phyloP scores from a whole-genome alignment of 2,329 filamentous ascomycete species.

The Pseudophaeomoniella oleicola region DNA sequence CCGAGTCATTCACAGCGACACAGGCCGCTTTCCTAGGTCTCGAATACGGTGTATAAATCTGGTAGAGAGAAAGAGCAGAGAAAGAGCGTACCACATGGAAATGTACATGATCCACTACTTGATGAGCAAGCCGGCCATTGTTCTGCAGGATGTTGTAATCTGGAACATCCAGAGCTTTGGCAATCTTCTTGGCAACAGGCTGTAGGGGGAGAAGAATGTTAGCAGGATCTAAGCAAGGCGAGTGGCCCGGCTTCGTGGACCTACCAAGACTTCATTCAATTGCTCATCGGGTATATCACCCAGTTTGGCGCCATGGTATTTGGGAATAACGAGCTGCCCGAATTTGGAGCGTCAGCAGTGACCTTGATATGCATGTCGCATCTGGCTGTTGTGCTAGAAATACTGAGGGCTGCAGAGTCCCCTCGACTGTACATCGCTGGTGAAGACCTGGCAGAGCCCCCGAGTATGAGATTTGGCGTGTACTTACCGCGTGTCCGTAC shows the following conservation, averaged over 20 bases:
- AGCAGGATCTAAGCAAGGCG: too few relatives aligned
- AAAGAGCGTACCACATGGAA: constrained; percentile 65
- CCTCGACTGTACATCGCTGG: too few relatives aligned
- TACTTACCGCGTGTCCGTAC: constrained; percentile 70
- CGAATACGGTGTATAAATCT: too few relatives aligned
- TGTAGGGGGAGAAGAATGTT: constrained; percentile 20
- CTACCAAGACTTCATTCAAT: constrained; percentile 64
- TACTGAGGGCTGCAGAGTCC: not conserved
- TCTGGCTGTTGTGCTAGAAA: too few relatives aligned
- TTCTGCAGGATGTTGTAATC: constrained; percentile 96
- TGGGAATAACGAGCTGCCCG: constrained; percentile 83
- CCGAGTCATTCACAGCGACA: too few relatives aligned
- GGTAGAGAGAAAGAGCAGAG: too few relatives aligned
- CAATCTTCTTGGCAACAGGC: constrained; percentile 79
- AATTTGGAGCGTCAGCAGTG: too few relatives aligned
- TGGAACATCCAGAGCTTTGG: constrained; percentile 54
- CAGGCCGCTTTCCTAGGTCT: too few relatives aligned
- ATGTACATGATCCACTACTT: constrained; percentile 87
- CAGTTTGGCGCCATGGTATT: constrained; percentile 83
- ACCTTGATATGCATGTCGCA: too few relatives aligned
- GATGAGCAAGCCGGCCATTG: constrained; percentile 83
- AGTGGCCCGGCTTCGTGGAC: too few relatives aligned
- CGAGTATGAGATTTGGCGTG: too few relatives aligned
- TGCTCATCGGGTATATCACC: constrained; percentile 84
- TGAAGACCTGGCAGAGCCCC: too few relatives aligned